phyloP scores from a whole-genome alignment of 306 rosid species.

The Cucurbita moschata region DNA sequence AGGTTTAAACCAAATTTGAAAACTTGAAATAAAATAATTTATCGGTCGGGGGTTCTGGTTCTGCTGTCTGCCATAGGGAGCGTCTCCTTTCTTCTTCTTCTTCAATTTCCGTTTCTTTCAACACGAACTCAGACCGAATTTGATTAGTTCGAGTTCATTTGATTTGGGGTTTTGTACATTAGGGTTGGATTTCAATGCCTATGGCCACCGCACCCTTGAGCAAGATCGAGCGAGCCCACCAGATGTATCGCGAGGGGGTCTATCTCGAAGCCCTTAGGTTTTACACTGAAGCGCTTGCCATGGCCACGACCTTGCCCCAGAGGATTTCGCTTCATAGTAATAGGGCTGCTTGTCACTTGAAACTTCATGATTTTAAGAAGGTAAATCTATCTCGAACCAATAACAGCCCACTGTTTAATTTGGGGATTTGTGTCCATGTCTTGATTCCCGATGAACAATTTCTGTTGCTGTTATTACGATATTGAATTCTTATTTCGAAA shows the following conservation, averaged over 20 bases:
- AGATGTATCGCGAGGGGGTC: conserved; percentile 71
- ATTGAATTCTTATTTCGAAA: background rate
- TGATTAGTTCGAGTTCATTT: background rate
- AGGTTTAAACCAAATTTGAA: no score
- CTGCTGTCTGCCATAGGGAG: no score
- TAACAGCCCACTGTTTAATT: background rate
- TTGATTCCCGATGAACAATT: background rate
- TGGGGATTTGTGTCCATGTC: background rate
- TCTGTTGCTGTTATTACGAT: background rate
- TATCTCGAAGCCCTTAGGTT: conserved; percentile 66
- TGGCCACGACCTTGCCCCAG: conserved; percentile 64
- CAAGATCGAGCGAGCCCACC: conserved; percentile 81
- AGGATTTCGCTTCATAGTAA: conserved; percentile 74
- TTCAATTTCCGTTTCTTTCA: background rate
- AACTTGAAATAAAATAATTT: no score
- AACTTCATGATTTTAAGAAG: conserved; percentile 75
- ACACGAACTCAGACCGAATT: background rate
- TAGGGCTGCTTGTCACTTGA: conserved; percentile 81
- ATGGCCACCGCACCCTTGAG: conserved; percentile 46
- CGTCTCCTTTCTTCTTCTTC: background rate
- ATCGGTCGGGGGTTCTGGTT: no score
- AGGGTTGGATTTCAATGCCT: background rate
- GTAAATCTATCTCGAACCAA: conserved; percentile 9
- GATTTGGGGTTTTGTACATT: background rate
- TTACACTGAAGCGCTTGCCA: conserved; percentile 62